Evolutionary conservation across 2,329 filamentous ascomycete species (phyloP), one percentile per base, ranked within the genome.

Genomic region (Amauroascus niger): DNA sequence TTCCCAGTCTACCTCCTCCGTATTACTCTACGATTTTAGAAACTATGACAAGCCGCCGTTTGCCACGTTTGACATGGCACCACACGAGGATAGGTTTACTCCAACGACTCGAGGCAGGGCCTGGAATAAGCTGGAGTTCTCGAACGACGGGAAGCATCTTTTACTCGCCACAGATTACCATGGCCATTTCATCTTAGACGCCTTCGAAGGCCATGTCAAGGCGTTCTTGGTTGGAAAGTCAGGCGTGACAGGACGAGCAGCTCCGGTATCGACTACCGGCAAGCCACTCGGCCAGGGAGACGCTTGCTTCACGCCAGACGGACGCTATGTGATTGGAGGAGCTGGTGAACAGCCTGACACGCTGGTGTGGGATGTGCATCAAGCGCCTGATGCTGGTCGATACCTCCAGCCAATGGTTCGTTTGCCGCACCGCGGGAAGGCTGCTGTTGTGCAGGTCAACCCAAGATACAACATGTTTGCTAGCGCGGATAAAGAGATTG

Each of bases 11-110:
- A 86, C 87, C 39, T 87, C 88, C 46, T 81, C 81, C 2, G 76
- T 98, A 46, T 76, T 96, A 14, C 82, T 98, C 46, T 98, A 97
- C 73, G 93, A 98, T 68, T 80, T 89, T 60, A 85, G 90, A 60
- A 94, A 95, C 68, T 97, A 88, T 71, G 88, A 95, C 69, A 95
- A 93, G 69, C 82, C 86, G 3, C 93, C 93, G 0, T 94, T 98
- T 64, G 79, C 84, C 9, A 86, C 80, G 7, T 93, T 97, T 63
- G 91, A 97, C 64, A 75, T 97, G 65, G 72, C 64, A 56, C 71
- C 64, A 63, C 69, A 76, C 5, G 79, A 83, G 46, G 82, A 86
- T 60, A 66, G 70, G 62, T 76, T 68, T 57, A 78, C 69, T 37
- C 72, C 69, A 46, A 75, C 71, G 43, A 76, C 71, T 47, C 75